Base-by-base conservation (phyloP, 2,329 filamentous ascomycete genomes). In the Paramyrothecium sp. region DNA sequence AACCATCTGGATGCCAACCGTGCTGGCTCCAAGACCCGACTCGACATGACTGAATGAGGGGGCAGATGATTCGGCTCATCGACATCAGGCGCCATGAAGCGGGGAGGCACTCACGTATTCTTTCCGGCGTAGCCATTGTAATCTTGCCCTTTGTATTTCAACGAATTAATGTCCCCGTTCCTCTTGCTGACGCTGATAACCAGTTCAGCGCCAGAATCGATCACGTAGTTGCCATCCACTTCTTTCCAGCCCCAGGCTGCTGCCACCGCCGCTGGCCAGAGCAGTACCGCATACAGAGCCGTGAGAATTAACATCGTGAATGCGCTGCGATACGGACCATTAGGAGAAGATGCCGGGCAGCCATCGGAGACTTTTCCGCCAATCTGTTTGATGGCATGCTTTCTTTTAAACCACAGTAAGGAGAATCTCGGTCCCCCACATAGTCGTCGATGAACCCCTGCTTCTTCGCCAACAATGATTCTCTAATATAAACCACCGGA, bases 191-290 rank as follows among this genome's bases (percentile, higher is more conserved):
- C 69, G 41, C 68, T 69, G 59, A 73, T 71, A 33, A 73, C 65
- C 7, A 74, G 64, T 12, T 63, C 62, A 3, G 69, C 60, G 1
- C 70, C 69, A 19, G 65, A 68, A 58, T 69, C 74, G 41, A 75
- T 72, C n/a, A 73, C 69, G 58, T 74, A 76, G 58, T 74, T 72
- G 38, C 64, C 69, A 22, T 68, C 71, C 53, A 71, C 66, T 22
- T 77, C 74, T 2, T 67, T 71, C 60, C 71, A 77, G 22, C 75
- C 75, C 65, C 71, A 77, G 7, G 68, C 71, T 34, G 74, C 75
- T 3, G 70, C 65, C 21, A 68, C 73, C 41, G 59, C 61, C 12
- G 66, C 64, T 30, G 61, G 67, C 61, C 56, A 70, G 62, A 60
- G 63, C 51, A 63, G 66, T 47, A 67, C 58, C n/a, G 65, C 58